These are phyloP conservation scores for Pestalotiopsis sp. DNA, from an alignment of 2,329 filamentous ascomycete species.

Conservation along the genomic window DNA sequence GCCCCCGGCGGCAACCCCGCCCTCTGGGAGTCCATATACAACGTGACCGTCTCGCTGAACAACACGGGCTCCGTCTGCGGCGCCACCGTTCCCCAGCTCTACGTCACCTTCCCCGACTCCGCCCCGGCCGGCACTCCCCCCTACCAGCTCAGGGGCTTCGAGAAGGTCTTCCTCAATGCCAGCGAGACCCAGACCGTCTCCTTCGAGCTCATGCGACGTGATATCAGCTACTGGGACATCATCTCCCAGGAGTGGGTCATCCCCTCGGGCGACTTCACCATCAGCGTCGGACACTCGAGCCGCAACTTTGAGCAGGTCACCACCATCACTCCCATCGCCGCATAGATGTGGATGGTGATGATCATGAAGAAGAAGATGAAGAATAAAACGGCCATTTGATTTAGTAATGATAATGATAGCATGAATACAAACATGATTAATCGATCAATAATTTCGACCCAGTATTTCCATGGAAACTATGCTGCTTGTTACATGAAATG, in stretches of 20 bases:
- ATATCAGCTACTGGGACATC: slow-evolving; percentile 86
- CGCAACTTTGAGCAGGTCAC: slow-evolving; percentile 18
- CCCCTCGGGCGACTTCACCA: slow-evolving; percentile 22
- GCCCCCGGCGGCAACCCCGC: slow-evolving; percentile 63
- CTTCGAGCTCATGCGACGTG: slow-evolving; percentile 73
- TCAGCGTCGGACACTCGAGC: slow-evolving; percentile 23
- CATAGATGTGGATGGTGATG: slow-evolving; percentile 2
- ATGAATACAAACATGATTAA: slow-evolving; percentile 7
- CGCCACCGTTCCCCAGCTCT: slow-evolving; percentile 74
- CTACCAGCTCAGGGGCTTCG: slow-evolving; percentile 81
- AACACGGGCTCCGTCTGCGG: slow-evolving; percentile 70
- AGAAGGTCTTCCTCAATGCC: slow-evolving; percentile 71
- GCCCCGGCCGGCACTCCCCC: slow-evolving; percentile 42
- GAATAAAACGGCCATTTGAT: background rate
- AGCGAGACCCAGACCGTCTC: slow-evolving; percentile 68
- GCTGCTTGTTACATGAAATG: background rate
- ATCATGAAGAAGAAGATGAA: background rate
- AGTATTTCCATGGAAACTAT: background rate
- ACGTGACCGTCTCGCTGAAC: slow-evolving; percentile 65
- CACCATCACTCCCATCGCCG: slow-evolving; percentile 17
- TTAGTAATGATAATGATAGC: slow-evolving; percentile 14
- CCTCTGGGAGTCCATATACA: slow-evolving; percentile 72
- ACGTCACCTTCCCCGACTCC: background rate
- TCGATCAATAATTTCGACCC: background rate
- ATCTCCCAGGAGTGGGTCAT: slow-evolving; percentile 73